Evolutionary conservation across 768 basidiomycete species (phyloP).

Genomic region (Lactarius vividus): DNA sequence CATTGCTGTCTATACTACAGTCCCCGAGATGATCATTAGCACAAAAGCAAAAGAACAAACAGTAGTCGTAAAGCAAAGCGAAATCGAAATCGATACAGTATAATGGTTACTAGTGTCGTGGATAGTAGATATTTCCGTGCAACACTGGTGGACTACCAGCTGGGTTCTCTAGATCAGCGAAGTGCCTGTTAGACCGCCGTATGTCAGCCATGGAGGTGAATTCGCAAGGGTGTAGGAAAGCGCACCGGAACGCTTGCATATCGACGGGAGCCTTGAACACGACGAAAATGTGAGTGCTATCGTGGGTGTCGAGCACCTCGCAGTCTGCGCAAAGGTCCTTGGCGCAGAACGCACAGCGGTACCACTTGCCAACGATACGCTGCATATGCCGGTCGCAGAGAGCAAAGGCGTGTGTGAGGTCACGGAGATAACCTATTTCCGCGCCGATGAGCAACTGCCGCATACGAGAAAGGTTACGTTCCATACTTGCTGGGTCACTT

Average conservation of each 20-base stretch:
- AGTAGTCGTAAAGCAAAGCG: background rate
- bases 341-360: slow-evolving; percentile 81
- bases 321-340: slow-evolving; percentile 84
- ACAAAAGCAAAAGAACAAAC: background rate
- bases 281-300: slow-evolving; percentile 79
- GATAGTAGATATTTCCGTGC: slow-evolving; percentile 8
- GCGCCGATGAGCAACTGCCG: no score
- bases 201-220: slow-evolving; percentile 12
- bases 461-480: slow-evolving; percentile 14
- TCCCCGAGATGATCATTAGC: background rate
- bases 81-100: background rate
- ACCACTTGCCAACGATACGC: slow-evolving; percentile 85
- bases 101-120: background rate
- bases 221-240: slow-evolving; percentile 17
- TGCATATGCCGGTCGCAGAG: slow-evolving; percentile 86
- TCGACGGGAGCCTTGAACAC: slow-evolving; percentile 85
- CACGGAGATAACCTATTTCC: background rate
- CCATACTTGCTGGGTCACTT: slow-evolving; percentile 56
- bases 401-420: slow-evolving; percentile 60
- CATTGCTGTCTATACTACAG: no score
- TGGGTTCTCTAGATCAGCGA: slow-evolving; percentile 19
- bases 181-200: background rate
- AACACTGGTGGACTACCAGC: slow-evolving; percentile 20
- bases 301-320: slow-evolving; percentile 68
- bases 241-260: slow-evolving; percentile 70